Evolutionary conservation across 768 basidiomycete species (phyloP).

Genomic region (Phylloporus rhodoxanthus): DNA sequence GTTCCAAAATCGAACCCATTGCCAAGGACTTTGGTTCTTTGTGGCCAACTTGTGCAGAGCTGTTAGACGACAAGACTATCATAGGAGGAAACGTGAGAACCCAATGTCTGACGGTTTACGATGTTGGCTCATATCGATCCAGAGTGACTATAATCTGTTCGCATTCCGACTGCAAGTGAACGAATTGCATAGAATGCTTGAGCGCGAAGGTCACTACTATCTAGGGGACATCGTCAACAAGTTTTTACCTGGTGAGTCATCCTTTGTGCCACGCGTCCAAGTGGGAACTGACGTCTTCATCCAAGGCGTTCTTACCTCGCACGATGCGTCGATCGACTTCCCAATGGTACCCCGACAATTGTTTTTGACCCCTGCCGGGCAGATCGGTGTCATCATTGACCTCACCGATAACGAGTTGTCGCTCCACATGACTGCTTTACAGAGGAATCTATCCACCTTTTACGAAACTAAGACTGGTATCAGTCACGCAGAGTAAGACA

Average conservation of each 20-base stretch:
- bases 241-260: slow-evolving; percentile 54
- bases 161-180: slow-evolving; percentile 49
- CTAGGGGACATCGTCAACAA: slow-evolving; percentile 74
- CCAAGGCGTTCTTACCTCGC: slow-evolving; percentile 52
- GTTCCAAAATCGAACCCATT: slow-evolving; percentile 42
- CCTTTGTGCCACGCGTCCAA: neutral
- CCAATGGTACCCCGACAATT: slow-evolving; percentile 53
- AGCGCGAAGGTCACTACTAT: slow-evolving; percentile 65
- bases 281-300: slow-evolving; percentile 1
- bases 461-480: slow-evolving; percentile 48
- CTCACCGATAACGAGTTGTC: slow-evolving; percentile 46
- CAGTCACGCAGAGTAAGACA: slow-evolving; percentile 54
- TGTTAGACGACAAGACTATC: slow-evolving; percentile 46
- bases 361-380: slow-evolving; percentile 74
- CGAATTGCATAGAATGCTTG: slow-evolving; percentile 43
- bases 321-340: slow-evolving; percentile 38
- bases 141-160: slow-evolving; percentile 67
- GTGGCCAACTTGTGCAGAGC: slow-evolving; percentile 66
- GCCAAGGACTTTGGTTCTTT: slow-evolving; percentile 73
- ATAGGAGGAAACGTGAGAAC: slow-evolving; percentile 70
- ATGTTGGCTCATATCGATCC: slow-evolving; percentile 7
- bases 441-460: slow-evolving; percentile 66
- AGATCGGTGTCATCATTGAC: slow-evolving; percentile 68
- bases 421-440: slow-evolving; percentile 58
- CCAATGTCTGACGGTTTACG: slow-evolving; percentile 2